These are phyloP conservation scores for Tricholoma saponaceum DNA, from an alignment of 768 basidiomycete genomes.

Conservation along the genomic window DNA sequence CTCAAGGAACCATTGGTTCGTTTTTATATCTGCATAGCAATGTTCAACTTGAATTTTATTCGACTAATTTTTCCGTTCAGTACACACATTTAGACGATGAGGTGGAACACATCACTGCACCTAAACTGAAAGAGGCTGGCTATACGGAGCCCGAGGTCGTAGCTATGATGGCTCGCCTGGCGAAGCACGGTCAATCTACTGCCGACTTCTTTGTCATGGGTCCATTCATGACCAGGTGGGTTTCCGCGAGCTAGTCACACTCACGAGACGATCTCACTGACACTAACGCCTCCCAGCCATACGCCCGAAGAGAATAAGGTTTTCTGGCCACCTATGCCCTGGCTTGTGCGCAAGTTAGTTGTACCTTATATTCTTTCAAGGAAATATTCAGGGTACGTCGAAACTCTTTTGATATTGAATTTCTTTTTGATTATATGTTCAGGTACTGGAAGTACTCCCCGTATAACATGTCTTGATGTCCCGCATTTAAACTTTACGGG, in stretches of 20 bases:
- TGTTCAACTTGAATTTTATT: too few relatives aligned
- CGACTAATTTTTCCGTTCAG: constrained; percentile 11
- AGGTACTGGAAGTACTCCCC: constrained; percentile 38
- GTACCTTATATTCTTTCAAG: constrained; percentile 32
- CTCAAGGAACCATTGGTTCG: constrained; percentile 28
- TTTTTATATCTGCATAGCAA: neutral
- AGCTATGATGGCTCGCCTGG: constrained; percentile 22
- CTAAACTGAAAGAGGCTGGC: constrained; percentile 24
- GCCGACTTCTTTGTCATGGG: constrained; percentile 28
- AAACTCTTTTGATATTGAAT: neutral
- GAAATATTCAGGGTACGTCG: constrained; percentile 30
- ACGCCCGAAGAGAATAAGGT: constrained; percentile 33
- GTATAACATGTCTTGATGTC: constrained; percentile 26
- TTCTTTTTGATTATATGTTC: neutral
- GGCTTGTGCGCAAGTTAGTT: constrained; percentile 32
- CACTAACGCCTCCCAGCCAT: constrained; percentile 27
- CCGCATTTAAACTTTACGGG: neutral
- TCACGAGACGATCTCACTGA: neutral
- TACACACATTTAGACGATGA: constrained; percentile 35
- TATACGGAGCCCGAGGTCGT: constrained; percentile 25
- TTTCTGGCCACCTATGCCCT: constrained; percentile 34
- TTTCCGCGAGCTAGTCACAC: neutral
- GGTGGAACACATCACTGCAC: constrained; percentile 26
- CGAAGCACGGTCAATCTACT: constrained; percentile 26
- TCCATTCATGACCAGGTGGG: constrained; percentile 34